Base-by-base conservation (phyloP, 441 rosid genomes). In the Populus hybrid region DNA sequence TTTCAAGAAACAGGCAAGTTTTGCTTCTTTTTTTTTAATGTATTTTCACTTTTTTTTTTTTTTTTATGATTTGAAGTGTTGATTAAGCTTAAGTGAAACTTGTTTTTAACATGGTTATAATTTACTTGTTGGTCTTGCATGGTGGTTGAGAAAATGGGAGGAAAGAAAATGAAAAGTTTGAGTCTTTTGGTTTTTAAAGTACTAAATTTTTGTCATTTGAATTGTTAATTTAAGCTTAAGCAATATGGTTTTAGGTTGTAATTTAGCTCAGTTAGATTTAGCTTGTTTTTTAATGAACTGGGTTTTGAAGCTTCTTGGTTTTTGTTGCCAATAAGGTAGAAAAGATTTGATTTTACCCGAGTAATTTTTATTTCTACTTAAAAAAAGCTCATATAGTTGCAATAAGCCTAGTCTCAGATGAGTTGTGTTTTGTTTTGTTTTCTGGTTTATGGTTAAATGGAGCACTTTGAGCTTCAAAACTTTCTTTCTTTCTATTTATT, bases 31-130 rank as follows among this genome's bases (percentile, higher is more conserved):
- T 10, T 9, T 50, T 4, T 26, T 24, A 24, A 24, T 30, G 34
- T 30, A 30, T 30, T 32, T 32, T 4, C 5, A 32, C 5, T 66
- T 59, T 26, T 46, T 34, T 66, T 59, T 26, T 46, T 34, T 70
- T 18, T 40, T 54, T 26, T 1, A 69, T 35, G 34, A 66, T 26
- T 71, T 75, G 65, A 68, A 76, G 75, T 73, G 59, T 76, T 74
- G 57, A 40, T 70, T 65, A 21, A 65, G 71, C 76, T 74, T 28
- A n/a, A 24, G 8, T 24, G 61, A 14, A 23, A 0, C 5, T 7
- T 65, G 32, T 26, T 28, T 67, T 50, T 14, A 66, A 79, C 30
- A 77, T 69, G 34, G 40, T 6, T 32, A 32, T 32, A 32, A 4
- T 32, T 46, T 35, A 9, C 50, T 5, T 71, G 61, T 54, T 73